Conservation (phyloP, 306 rosid species). For the Echinosophora koreensis region DNA sequence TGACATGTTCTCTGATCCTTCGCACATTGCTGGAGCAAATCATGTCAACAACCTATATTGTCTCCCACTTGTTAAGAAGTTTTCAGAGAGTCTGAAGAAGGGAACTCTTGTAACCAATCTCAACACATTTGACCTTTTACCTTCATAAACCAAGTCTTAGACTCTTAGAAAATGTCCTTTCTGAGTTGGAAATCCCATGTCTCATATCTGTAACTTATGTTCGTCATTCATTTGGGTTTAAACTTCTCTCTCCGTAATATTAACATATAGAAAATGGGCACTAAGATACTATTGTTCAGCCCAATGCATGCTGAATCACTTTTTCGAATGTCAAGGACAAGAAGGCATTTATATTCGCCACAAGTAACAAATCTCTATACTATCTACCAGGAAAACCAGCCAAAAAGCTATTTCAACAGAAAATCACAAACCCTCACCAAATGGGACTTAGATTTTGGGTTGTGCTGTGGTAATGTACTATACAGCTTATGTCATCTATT, state of each 20-base stretch:
- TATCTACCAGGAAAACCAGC: conserved; percentile 14
- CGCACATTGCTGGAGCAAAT: too few species aligned
- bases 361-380: conserved; percentile 8
- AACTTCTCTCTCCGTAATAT: not conserved
- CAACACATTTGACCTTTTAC: not conserved
- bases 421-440: not conserved
- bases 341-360: conserved; percentile 9
- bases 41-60: too few species aligned
- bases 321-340: not conserved
- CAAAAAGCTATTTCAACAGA: conserved; percentile 10
- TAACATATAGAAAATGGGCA: not conserved
- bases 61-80: conserved; percentile 13
- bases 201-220: not conserved
- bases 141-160: not conserved
- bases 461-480: conserved; percentile 2
- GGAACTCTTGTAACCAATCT: not conserved
- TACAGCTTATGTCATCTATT: conserved; percentile 5
- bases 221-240: not conserved
- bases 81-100: not conserved
- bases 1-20: too few species aligned
- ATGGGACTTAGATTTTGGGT: not conserved
- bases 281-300: not conserved
- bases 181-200: not conserved
- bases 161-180: not conserved
- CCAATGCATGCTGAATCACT: conserved; percentile 10